Evolutionary conservation across 257 asterid species (phyloP).

Genomic region (Nicotiana obtusifolia): DNA sequence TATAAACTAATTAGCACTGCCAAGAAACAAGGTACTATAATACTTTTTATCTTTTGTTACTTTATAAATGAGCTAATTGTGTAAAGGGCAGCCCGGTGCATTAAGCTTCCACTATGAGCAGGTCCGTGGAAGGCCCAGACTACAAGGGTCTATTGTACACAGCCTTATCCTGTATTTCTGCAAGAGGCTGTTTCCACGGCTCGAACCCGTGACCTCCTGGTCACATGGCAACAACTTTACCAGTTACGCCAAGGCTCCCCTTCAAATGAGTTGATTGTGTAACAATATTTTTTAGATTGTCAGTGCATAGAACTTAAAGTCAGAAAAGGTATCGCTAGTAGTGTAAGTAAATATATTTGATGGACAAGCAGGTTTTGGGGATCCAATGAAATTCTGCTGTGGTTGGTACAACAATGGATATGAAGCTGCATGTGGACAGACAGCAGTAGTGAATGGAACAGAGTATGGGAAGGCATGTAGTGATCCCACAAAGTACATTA

Average conservation of each 20-base stretch:
- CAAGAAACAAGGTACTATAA: constrained; percentile 8
- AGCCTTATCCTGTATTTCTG: too few relatives aligned
- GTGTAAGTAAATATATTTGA: background rate
- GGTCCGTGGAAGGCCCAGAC: too few relatives aligned
- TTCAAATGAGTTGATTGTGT: too few relatives aligned
- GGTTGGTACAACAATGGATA: constrained; percentile 16
- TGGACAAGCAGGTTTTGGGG: constrained; percentile 22
- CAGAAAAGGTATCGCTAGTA: background rate
- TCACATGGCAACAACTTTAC: too few relatives aligned
- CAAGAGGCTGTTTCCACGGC: too few relatives aligned
- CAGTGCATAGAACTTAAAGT: background rate
- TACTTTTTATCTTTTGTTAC: background rate
- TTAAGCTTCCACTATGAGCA: too few relatives aligned
- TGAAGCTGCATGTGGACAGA: constrained; percentile 31
- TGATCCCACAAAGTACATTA: constrained; percentile 23
- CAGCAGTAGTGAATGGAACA: constrained; percentile 28
- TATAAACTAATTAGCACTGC: constrained; percentile 15
- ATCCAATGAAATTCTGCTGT: constrained; percentile 29
- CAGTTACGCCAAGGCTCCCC: too few relatives aligned
- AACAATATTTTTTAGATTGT: background rate
- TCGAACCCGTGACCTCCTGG: too few relatives aligned
- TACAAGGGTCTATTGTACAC: too few relatives aligned
- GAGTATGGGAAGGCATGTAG: constrained; percentile 23
- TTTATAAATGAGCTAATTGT: background rate
- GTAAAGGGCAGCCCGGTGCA: too few relatives aligned